Conservation (phyloP, 208 protist species). For the Wallacemonas sp. region DNA sequence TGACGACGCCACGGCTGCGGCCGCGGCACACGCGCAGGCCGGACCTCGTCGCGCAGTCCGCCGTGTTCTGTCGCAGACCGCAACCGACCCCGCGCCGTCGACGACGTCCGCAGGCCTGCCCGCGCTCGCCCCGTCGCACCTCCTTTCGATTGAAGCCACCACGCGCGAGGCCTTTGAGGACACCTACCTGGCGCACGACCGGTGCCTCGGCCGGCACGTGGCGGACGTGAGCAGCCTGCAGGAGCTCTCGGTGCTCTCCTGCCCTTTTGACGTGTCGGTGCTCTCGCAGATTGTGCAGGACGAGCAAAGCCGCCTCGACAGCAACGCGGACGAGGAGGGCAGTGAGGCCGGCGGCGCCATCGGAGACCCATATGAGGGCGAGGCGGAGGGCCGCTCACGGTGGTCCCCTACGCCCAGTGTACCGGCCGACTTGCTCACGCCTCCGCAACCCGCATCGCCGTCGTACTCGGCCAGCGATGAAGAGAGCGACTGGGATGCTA, state of each 20-base stretch:
- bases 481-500: background rate
- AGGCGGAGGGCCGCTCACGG: too few species aligned
- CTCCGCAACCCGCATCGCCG: too few species aligned
- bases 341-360: background rate
- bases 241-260: conserved; percentile 20
- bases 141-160: conserved; percentile 62
- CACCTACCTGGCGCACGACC: conserved; percentile 48
- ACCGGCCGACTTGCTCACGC: too few species aligned
- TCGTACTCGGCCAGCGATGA: too few species aligned
- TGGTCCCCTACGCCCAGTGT: too few species aligned
- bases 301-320: conserved; percentile 13
- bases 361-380: too few species aligned
- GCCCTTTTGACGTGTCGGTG: conserved; percentile 33
- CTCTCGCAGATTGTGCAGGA: conserved; percentile 39
- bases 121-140: conserved; percentile 32
- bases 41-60: too few species aligned
- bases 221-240: background rate
- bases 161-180: conserved; percentile 55
- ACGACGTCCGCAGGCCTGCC: conserved; percentile 24
- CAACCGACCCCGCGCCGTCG: background rate
- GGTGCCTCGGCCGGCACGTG: conserved; percentile 27
- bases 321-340: background rate
- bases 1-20: conserved; percentile 27
- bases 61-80: too few species aligned
- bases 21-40: conserved; percentile 24